A percentile compares a stretch with the other conserved stretches of the same genome.
Conservation (phyloP, 2,329 filamentous ascomycete species). For the Beauveria caledonica region DNA sequence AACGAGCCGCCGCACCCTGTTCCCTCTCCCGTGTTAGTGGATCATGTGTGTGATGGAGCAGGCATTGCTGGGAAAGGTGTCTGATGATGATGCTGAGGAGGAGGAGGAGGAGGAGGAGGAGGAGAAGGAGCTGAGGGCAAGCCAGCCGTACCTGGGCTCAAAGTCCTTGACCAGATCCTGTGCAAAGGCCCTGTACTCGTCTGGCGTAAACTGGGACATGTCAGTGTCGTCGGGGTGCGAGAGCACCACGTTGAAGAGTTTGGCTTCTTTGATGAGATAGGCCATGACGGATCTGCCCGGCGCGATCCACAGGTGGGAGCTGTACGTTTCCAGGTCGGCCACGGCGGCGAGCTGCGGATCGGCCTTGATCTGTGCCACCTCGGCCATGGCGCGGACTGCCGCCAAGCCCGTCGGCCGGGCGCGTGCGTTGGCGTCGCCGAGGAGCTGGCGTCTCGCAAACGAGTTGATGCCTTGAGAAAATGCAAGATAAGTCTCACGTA, state of each 20-base stretch:
- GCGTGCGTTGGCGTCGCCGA: slow-evolving; percentile 12
- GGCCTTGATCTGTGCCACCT: slow-evolving; percentile 26
- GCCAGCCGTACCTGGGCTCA: not conserved
- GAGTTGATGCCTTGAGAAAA: slow-evolving; percentile 21
- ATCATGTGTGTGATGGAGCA: too few species aligned
- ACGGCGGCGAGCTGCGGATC: slow-evolving; percentile 28
- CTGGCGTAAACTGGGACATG: slow-evolving; percentile 9
- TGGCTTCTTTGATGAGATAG: slow-evolving; percentile 31
- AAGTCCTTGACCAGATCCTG: slow-evolving; percentile 4
- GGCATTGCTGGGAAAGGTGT: too few species aligned
- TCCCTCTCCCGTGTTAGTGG: too few species aligned
- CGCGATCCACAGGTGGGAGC: slow-evolving; percentile 26
- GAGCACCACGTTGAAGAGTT: slow-evolving; percentile 36
- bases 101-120: too few species aligned
- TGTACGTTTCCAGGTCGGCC: slow-evolving; percentile 19
- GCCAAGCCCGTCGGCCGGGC: slow-evolving; percentile 27
- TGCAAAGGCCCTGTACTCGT: slow-evolving; percentile 10
- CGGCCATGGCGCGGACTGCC: slow-evolving; percentile 31
- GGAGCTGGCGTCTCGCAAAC: slow-evolving; percentile 16
- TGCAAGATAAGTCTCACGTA: too few species aligned
- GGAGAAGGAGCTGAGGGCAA: too few species aligned
- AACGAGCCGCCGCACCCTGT: slow-evolving; percentile 13
- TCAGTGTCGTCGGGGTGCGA: slow-evolving; percentile 28
- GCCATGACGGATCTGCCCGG: slow-evolving; percentile 34
- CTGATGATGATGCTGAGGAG: too few species aligned